Evolutionary conservation across 2,329 filamentous ascomycete genomes (phyloP).

Genomic region (Cercospora zeae-maydis): DNA sequence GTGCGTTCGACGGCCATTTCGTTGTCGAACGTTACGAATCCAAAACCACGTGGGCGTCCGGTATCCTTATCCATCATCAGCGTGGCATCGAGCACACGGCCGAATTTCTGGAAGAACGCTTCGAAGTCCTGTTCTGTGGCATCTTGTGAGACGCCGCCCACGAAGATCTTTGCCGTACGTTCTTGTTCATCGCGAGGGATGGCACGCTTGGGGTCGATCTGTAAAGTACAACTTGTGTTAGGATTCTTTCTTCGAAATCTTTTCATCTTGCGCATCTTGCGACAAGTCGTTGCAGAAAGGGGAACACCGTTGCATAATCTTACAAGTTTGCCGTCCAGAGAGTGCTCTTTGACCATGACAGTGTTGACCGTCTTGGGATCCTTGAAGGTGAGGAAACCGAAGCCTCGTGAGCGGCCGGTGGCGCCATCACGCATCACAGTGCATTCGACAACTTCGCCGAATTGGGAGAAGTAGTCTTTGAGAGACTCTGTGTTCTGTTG

Average conservation of each 20-base stretch:
- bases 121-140: constrained; percentile 95
- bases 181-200: constrained; percentile 98
- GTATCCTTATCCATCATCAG: constrained; percentile 99
- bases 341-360: constrained; percentile 99
- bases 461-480: constrained; percentile 95
- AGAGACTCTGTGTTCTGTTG: constrained; percentile 68
- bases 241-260: constrained; percentile 19
- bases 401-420: constrained; percentile 88
- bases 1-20: constrained; percentile 92
- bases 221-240: constrained; percentile 2
- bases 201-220: constrained; percentile 98
- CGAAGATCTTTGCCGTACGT: constrained; percentile 97
- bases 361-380: constrained; percentile 97
- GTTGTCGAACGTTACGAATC: constrained; percentile 96
- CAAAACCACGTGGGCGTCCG: constrained; percentile 90
- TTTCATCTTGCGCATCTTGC: background rate
- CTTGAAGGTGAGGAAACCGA: constrained; percentile 96
- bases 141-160: constrained; percentile 95
- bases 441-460: constrained; percentile 94
- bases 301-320: constrained; percentile 39
- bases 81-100: constrained; percentile 91
- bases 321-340: constrained; percentile 97
- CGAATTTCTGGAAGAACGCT: constrained; percentile 95
- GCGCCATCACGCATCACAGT: constrained; percentile 98
- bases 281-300: background rate